Evolutionary conservation across 2,329 filamentous ascomycete genomes (phyloP).

Genomic region (Elsinoe australis): DNA sequence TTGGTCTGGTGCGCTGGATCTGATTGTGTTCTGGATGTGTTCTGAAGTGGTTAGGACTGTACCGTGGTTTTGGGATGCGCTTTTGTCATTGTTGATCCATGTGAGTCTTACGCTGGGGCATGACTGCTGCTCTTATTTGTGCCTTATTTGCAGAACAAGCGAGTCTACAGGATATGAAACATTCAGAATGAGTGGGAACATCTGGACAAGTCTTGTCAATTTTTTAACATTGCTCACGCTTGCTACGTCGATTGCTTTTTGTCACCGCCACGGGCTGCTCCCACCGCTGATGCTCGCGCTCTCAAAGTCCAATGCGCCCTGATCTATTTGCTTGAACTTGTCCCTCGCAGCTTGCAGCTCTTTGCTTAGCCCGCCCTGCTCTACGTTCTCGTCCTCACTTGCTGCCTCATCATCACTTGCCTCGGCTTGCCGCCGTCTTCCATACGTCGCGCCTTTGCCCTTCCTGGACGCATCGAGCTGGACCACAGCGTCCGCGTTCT

Average conservation of each 20-base stretch:
- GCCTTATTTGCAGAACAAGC: no score
- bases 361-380: constrained; percentile 27
- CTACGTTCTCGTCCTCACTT: constrained; percentile 26
- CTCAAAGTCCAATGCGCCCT: constrained; percentile 46
- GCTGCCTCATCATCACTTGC: constrained; percentile 33
- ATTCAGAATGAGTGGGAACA: neutral
- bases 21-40: no score
- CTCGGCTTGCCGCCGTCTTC: constrained; percentile 31
- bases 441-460: constrained; percentile 23
- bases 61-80: no score
- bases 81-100: no score
- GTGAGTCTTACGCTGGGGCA: no score
- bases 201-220: neutral
- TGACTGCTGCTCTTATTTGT: no score
- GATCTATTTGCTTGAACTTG: constrained; percentile 45
- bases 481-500: neutral
- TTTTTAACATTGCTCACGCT: neutral
- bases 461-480: neutral
- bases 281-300: constrained; percentile 39
- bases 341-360: constrained; percentile 39
- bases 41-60: no score
- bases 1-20: no score
- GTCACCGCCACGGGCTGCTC: constrained; percentile 36
- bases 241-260: neutral
- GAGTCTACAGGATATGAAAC: no score